phyloP scores from a whole-genome alignment of 1,139 yeast genomes.

The Suhomyces bribrorum region DNA sequence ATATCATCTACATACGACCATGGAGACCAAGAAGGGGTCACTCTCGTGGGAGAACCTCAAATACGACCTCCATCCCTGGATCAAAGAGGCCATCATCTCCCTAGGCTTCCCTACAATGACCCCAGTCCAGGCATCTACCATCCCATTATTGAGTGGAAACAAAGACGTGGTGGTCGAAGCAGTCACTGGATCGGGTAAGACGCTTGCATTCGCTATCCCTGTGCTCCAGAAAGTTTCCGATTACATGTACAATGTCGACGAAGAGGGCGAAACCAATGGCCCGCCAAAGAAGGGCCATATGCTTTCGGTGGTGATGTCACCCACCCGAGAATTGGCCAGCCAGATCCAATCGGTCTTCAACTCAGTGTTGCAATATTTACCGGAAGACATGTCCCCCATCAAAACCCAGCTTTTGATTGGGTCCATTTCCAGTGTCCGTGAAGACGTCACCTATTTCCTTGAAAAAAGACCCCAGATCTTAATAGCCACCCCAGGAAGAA shows the following conservation, averaged over 20 bases:
- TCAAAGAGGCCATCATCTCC: conserved; percentile 63
- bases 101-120: conserved; percentile 86
- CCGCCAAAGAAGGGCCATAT: conserved; percentile 60
- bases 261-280: conserved; percentile 26
- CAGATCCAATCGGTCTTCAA: conserved; percentile 76
- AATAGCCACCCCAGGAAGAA: conserved; percentile 92
- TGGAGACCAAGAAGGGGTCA: conserved; percentile 38
- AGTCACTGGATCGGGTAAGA: conserved; percentile 96
- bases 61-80: conserved; percentile 44
- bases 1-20: conserved; percentile 10
- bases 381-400: conserved; percentile 47
- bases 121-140: conserved; percentile 95
- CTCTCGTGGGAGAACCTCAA: conserved; percentile 41
- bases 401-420: conserved; percentile 80
- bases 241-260: conserved; percentile 24
- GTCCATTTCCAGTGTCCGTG: conserved; percentile 68
- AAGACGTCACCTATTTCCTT: conserved; percentile 65
- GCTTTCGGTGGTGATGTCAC: conserved; percentile 74
- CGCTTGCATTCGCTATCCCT: conserved; percentile 84
- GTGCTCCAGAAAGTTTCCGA: conserved; percentile 63
- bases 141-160: conserved; percentile 82
- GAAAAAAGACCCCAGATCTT: conserved; percentile 65
- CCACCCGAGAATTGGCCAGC: conserved; percentile 88
- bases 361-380: conserved; percentile 58
- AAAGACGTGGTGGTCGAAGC: conserved; percentile 97